Percentiles rank a stretch among this genome's conserved stretches.
Evolutionary conservation across 768 basidiomycete genomes (phyloP).

Genomic region (Lactarius sp.): DNA sequence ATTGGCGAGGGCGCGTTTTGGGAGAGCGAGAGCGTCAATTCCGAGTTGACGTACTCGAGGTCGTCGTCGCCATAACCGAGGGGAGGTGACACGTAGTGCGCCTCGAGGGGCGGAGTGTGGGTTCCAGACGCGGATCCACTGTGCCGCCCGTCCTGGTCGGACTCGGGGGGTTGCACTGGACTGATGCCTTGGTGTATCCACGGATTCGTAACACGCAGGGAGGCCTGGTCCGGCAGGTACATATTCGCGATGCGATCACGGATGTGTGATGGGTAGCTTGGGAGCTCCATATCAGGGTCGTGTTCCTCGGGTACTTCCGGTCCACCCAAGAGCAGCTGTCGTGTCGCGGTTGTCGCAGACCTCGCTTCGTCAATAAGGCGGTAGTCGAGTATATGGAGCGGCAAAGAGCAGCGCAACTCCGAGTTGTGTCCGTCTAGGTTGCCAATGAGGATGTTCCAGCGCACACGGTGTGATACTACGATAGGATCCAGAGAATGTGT

Average conservation of each 20-base stretch:
- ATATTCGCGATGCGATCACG: conserved; percentile 84
- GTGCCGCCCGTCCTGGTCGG: conserved; percentile 19
- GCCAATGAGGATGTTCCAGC: conserved; percentile 72
- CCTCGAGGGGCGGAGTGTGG: conserved; percentile 27
- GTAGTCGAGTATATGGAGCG: conserved; percentile 76
- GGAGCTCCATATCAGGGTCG: conserved; percentile 69
- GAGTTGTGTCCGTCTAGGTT: conserved; percentile 92
- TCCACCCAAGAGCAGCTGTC: conserved; percentile 58
- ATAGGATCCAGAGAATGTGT: conserved; percentile 76
- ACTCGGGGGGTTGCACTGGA: conserved; percentile 32
- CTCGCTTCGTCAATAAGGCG: conserved; percentile 72
- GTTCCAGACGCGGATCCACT: conserved; percentile 21
- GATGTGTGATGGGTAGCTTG: conserved; percentile 85
- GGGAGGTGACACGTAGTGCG: conserved; percentile 29
- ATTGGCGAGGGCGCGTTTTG: conserved; percentile 34
- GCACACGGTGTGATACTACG: conserved; percentile 68
- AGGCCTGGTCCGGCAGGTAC: conserved; percentile 59
- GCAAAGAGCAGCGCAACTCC: conserved; percentile 91
- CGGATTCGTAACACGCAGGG: conserved; percentile 59
- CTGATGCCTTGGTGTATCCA: conserved; percentile 47
- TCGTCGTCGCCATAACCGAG: conserved; percentile 38
- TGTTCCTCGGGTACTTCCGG: conserved; percentile 38
- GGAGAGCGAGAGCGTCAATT: conserved; percentile 66
- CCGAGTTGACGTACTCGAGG: conserved; percentile 81
- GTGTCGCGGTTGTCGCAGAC: conserved; percentile 63